phyloP scores from a whole-genome alignment of 2,329 filamentous ascomycete genomes.

The Sclerotinia minor region DNA sequence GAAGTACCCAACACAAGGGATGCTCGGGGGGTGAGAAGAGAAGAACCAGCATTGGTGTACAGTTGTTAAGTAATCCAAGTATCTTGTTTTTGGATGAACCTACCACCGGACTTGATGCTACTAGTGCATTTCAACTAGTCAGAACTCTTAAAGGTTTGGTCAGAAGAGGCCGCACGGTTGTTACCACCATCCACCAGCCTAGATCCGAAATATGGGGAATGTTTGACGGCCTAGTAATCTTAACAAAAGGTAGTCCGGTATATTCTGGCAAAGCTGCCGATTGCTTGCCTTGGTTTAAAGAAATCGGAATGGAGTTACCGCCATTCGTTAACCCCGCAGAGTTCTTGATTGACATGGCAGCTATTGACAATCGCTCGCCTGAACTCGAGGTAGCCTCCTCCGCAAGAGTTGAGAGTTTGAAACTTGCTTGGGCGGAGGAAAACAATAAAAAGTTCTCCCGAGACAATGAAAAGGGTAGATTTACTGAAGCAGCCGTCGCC shows the following conservation, averaged over 20 bases:
- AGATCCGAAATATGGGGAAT: slow-evolving; percentile 77
- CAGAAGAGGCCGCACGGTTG: slow-evolving; percentile 66
- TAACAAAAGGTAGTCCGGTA: slow-evolving; percentile 66
- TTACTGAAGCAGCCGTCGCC: not conserved
- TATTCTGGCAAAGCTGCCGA: slow-evolving; percentile 62
- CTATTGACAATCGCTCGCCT: slow-evolving; percentile 68
- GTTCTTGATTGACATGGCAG: slow-evolving; percentile 71
- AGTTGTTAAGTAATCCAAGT: slow-evolving; percentile 76
- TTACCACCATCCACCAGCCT: slow-evolving; percentile 76
- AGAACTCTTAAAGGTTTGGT: slow-evolving; percentile 68
- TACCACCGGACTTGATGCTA: slow-evolving; percentile 75
- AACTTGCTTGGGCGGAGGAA: slow-evolving; percentile 57
- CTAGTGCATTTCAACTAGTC: slow-evolving; percentile 72
- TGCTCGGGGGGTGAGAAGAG: slow-evolving; percentile 80
- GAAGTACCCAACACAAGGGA: slow-evolving; percentile 68
- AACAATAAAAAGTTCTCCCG: slow-evolving; percentile 32
- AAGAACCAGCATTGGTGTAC: slow-evolving; percentile 73
- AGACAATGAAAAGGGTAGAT: slow-evolving; percentile 28
- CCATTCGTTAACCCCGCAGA: slow-evolving; percentile 78
- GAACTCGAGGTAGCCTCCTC: slow-evolving; percentile 63
- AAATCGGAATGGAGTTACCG: slow-evolving; percentile 61
- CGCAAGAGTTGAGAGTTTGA: slow-evolving; percentile 61
- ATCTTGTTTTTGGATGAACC: slow-evolving; percentile 78
- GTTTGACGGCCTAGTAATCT: slow-evolving; percentile 69
- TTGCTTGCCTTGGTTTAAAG: slow-evolving; percentile 64